These are phyloP conservation scores for Amyloporia xantha DNA, from an alignment of 768 basidiomycete genomes.

Conservation along the genomic window DNA sequence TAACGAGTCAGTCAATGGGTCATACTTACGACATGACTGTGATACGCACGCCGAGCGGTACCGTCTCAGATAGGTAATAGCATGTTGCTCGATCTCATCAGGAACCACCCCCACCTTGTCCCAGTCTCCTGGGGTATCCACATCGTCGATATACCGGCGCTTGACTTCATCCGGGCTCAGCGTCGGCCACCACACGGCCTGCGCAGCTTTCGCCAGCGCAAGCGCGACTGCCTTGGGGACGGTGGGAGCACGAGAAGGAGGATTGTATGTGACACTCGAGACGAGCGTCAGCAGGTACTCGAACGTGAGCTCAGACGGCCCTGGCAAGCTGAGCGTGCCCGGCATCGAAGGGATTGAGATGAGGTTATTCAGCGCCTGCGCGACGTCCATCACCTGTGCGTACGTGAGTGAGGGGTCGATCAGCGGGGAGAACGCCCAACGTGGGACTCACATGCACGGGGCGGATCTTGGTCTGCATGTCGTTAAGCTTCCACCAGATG, in stretches of 20 bases:
- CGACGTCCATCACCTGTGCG: constrained; percentile 82
- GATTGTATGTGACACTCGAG: constrained; percentile 70
- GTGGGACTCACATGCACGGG: constrained; percentile 58
- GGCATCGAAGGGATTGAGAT: constrained; percentile 54
- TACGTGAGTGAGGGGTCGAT: constrained; percentile 6
- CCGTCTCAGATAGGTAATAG: constrained; percentile 83
- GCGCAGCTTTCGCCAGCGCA: constrained; percentile 56
- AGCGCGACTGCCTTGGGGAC: constrained; percentile 71
- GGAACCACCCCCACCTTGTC: constrained; percentile 74
- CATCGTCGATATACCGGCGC: constrained; percentile 82
- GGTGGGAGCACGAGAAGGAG: constrained; percentile 63
- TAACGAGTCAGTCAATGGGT: constrained; percentile 6
- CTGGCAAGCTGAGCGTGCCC: constrained; percentile 76
- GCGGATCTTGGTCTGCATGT: constrained; percentile 77
- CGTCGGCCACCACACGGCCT: constrained; percentile 83
- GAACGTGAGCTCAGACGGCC: constrained; percentile 80
- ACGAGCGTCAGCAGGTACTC: constrained; percentile 78
- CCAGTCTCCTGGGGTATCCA: constrained; percentile 72
- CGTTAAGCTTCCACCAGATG: constrained; percentile 91
- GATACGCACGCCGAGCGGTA: constrained; percentile 80
- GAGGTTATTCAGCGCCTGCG: constrained; percentile 81
- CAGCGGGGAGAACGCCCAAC: constrained; percentile 7
- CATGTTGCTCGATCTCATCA: constrained; percentile 79
- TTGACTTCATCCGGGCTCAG: constrained; percentile 87
- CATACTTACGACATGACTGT: neutral